phyloP scores from a whole-genome alignment of 176 grass and related monocot species.

The Dactylis glomerata region DNA sequence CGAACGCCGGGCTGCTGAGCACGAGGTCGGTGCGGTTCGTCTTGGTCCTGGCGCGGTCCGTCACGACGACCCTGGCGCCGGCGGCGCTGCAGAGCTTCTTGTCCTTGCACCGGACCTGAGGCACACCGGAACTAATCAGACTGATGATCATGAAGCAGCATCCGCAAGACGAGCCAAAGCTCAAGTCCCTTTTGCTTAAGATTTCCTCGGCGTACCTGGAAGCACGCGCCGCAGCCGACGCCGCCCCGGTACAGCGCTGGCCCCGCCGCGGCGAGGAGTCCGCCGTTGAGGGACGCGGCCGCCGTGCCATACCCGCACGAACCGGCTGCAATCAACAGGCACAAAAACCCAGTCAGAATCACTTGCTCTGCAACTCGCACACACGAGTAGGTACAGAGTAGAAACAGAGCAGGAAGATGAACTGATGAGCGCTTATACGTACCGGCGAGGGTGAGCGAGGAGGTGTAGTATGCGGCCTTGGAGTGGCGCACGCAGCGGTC shows the following conservation, averaged over 20 bases:
- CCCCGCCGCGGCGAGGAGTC: conserved; percentile 52
- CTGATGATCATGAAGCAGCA: neutral
- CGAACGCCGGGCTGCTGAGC: conserved; percentile 57
- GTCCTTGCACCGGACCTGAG: conserved; percentile 81
- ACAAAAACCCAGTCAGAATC: neutral
- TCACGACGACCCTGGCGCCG: conserved; percentile 66
- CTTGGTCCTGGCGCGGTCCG: conserved; percentile 64
- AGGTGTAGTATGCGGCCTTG: conserved; percentile 55
- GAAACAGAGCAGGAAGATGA: neutral
- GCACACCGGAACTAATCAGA: neutral
- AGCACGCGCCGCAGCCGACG: conserved; percentile 80
- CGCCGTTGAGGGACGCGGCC: conserved; percentile 47
- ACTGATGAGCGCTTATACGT: neutral
- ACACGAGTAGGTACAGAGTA: neutral
- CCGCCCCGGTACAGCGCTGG: conserved; percentile 58
- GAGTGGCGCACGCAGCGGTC: conserved; percentile 73
- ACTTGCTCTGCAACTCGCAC: neutral
- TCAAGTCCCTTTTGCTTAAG: neutral
- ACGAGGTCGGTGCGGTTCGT: conserved; percentile 65
- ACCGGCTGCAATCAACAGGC: conserved; percentile 34
- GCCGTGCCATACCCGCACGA: conserved; percentile 81
- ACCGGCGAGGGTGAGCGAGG: conserved; percentile 56
- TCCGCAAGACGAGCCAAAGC: neutral
- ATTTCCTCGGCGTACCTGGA: conserved; percentile 33
- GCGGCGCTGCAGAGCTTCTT: conserved; percentile 40